Evolutionary conservation across 1,139 yeast species (phyloP), one percentile per base, ranked within the genome.

Genomic region (Yamadazyma conglobata): DNA sequence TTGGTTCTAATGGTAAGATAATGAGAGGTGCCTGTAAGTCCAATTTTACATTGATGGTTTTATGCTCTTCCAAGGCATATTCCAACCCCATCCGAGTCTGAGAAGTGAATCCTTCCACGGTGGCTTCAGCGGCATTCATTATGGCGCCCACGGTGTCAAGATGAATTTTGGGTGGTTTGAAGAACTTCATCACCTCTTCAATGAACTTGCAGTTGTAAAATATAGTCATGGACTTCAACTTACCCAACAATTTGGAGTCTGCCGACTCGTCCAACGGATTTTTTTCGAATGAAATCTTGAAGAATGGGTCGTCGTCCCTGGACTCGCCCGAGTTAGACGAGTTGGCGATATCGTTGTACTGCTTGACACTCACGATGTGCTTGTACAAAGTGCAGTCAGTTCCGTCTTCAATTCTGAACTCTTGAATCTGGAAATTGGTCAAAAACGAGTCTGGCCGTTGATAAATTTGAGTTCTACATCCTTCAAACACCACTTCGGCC

Each of bases 21-120:
- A 93, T 77, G 41, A 93, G 66, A 0, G 99, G 98, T 0, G 98
- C 95, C 50, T 89, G 96, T 30, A 93, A 64, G 54, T 93, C 97
- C 38, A 91, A 70, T 45, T 84, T 78, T 15, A 89, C 74, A 50
- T 87, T 82, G 31, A 89, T 63, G 0, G 97, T 89, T 52, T 89
- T 88, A 58, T 91, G 98, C 47, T 91, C 96, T 39, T 88, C 95
- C 41, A 93, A 66, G 0, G 96, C 94, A 46, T 93, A 88, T 53
- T 89, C 95, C 20, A 93, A 69, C 0, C 98, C 97, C 40, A 93
- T 73, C 48, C 97, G 69, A 0, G 98, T 91, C 52, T 88, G 96
- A 17, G 82, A 70, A 0, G 95, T 79, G 40, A 93, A 64, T 2
- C 95, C 96, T 52, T 88, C 96, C 36, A 93, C 84, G 0, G 96